Evolutionary conservation across 352 stramenopile genomes (phyloP), one percentile per base, ranked within the genome.

Genomic region (Pythium myriotylum): DNA sequence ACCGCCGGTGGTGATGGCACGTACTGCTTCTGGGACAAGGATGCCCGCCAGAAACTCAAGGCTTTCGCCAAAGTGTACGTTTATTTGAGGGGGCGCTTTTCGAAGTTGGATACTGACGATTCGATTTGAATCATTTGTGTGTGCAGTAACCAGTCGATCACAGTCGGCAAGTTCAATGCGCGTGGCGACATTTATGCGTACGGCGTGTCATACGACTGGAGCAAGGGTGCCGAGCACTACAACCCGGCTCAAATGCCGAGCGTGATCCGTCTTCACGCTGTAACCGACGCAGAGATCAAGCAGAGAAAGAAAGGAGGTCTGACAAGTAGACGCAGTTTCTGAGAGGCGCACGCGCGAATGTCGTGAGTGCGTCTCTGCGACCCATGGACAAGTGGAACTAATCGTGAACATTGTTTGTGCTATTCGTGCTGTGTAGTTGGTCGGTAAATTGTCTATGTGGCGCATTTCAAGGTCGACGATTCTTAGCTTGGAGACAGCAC

Each of bases 21-120:
- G 39, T 98, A 97, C 61, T 98, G 95, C 71, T 99, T 99, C 77
- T 99, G 97, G 97, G 96, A 99, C 81, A 98, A 99, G 77, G 95
- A 99, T 67, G 97, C 95, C 19, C 97, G 97, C 32, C 95, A 99
- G 74, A 89, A 97, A 59, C 86, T 99, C 51, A 99, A 98, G 79
- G 77, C 73, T 9, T 95, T 94, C 51, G 70, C 68, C 57, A 95
- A 92, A 78, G 80, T 74, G 80, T 91, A 76, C 29, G 74, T 65
- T 14, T 8, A 20, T 19, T 35, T 35, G n/a, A 35, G 5, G 10
- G 5, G 10, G 29, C 29, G 29, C 29, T 10, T 35, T 10, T 10
- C 29, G 5, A 35, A 5, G 10, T 5, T 10, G 5, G 29, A 35
- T 35, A 35, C 29, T 35, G 29, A 35, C 29, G 5, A 35, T 35